Conservation (phyloP, 306 rosid species). For the Ceratonia siliqua region DNA sequence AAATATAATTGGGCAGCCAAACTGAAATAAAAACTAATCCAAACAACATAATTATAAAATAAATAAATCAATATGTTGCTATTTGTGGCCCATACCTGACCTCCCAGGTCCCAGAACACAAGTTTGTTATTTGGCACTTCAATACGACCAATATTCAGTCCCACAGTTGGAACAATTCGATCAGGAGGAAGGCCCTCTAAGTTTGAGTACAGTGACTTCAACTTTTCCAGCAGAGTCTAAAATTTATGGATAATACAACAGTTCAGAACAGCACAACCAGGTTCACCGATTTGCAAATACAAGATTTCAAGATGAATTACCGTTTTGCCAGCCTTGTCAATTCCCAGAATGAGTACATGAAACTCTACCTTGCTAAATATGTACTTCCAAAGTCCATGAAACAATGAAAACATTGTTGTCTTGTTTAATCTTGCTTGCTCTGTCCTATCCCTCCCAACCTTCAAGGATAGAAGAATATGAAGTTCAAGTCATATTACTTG, state of each 20-base stretch:
- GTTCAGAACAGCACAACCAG: constrained; percentile 24
- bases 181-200: constrained; percentile 85
- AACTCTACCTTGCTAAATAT: constrained; percentile 81
- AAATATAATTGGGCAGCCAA: constrained; percentile 2
- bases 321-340: constrained; percentile 95
- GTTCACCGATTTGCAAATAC: constrained; percentile 13
- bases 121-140: constrained; percentile 81
- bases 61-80: background rate
- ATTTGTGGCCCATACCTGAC: constrained; percentile 68
- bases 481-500: constrained; percentile 42
- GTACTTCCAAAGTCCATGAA: constrained; percentile 92
- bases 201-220: constrained; percentile 76
- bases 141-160: constrained; percentile 92
- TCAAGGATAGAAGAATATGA: constrained; percentile 39
- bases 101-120: constrained; percentile 95
- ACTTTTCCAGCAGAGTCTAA: constrained; percentile 90
- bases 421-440: constrained; percentile 31
- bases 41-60: constrained; percentile 12
- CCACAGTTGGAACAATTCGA: constrained; percentile 95
- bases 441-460: constrained; percentile 31
- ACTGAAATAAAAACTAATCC: constrained; percentile 20
- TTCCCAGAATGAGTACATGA: constrained; percentile 91
- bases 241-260: constrained; percentile 6
- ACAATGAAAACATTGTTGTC: constrained; percentile 77
- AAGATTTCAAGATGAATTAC: constrained; percentile 48